phyloP scores from a whole-genome alignment of 2,329 filamentous ascomycete species.

The Exophiala oligosperma region DNA sequence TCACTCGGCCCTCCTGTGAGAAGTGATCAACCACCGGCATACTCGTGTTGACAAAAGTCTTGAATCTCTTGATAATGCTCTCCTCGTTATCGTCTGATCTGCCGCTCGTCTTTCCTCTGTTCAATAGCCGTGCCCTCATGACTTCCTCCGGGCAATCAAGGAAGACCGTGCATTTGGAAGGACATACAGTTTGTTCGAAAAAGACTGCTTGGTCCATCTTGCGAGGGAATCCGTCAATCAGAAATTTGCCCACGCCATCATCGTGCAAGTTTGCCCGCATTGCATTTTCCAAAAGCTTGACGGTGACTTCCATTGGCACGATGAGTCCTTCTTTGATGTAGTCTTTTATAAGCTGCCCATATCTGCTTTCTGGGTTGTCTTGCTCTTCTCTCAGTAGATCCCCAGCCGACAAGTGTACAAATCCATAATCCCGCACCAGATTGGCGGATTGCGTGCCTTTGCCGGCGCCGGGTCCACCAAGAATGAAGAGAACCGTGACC shows the following conservation, averaged over 20 bases:
- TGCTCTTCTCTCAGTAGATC: conserved; percentile 94
- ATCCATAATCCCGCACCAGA: conserved; percentile 83
- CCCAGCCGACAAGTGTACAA: conserved; percentile 89
- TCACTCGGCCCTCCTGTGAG: conserved; percentile 71
- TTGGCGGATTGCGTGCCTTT: conserved; percentile 95
- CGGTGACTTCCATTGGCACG: conserved; percentile 98
- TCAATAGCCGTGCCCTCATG: conserved; percentile 80
- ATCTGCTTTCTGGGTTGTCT: conserved; percentile 79
- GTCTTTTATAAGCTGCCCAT: conserved; percentile 86
- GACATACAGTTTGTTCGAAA: conserved; percentile 88
- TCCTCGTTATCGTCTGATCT: conserved; percentile 91
- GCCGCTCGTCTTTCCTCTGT: conserved; percentile 90
- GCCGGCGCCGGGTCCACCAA: conserved; percentile 91
- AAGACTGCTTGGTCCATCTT: conserved; percentile 96
- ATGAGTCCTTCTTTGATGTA: conserved; percentile 95
- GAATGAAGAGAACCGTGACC: conserved; percentile 93
- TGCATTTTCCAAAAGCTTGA: conserved; percentile 89
- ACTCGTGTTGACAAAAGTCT: conserved; percentile 89
- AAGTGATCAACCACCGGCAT: conserved; percentile 96
- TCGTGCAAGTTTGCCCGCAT: conserved; percentile 71
- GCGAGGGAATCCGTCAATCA: conserved; percentile 82
- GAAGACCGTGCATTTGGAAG: conserved; percentile 83
- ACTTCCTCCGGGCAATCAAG: conserved; percentile 88
- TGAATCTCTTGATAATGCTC: conserved; percentile 94
- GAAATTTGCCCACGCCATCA: conserved; percentile 66